A percentile compares a stretch with the other conserved stretches of the same genome.
These are phyloP conservation scores for Skeletonema costatum DNA, from an alignment of 108 stramenopile species.

Conservation along the genomic window DNA sequence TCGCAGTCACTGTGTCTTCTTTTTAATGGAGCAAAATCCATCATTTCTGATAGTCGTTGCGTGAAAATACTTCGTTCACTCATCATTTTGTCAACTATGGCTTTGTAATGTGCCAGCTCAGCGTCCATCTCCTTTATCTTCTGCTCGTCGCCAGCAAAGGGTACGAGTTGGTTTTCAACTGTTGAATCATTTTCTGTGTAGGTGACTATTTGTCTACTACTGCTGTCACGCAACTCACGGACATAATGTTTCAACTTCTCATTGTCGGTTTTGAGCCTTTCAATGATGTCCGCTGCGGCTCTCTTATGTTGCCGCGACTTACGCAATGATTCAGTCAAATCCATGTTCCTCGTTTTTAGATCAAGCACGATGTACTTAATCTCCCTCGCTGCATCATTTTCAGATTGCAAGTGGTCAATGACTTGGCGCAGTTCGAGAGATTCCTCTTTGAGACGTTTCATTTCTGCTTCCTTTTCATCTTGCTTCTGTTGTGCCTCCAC, in stretches of 20 bases:
- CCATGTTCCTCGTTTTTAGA: conserved; percentile 21
- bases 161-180: background rate
- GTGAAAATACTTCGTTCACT: conserved; percentile 11
- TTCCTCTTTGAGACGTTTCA: conserved; percentile 11
- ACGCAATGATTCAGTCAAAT: conserved; percentile 14
- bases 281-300: conserved; percentile 8
- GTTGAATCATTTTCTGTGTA: background rate
- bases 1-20: conserved; percentile 1
- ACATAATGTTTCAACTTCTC: conserved; percentile 12
- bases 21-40: background rate
- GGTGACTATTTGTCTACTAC: background rate
- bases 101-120: conserved; percentile 19
- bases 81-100: conserved; percentile 8
- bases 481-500: background rate
- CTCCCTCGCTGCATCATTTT: conserved; percentile 25
- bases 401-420: conserved; percentile 12
- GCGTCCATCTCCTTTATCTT: background rate
- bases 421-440: conserved; percentile 13
- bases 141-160: background rate
- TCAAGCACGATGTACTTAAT: conserved; percentile 24
- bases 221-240: background rate
- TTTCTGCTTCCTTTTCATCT: background rate
- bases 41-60: conserved; percentile 6
- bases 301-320: conserved; percentile 20
- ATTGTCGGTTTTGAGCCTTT: conserved; percentile 28